Conservation (phyloP, 768 basidiomycete species). For the Hirschioporus abietinus region DNA sequence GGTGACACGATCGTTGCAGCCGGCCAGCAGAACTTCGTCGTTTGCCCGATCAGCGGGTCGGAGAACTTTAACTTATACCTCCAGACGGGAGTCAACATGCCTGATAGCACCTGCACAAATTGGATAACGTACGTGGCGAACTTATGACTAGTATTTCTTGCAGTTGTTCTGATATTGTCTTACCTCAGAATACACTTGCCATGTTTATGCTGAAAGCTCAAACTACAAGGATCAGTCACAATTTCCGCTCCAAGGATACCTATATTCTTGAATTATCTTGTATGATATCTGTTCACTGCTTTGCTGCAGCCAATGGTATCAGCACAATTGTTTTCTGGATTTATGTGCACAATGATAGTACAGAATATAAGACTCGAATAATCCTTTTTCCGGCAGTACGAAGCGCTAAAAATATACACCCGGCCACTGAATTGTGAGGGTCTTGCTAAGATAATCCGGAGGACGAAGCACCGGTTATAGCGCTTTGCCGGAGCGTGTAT, state of each 20-base stretch:
- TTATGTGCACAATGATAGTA: background rate
- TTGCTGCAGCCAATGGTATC: no score
- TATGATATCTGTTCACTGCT: no score
- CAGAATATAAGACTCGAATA: background rate
- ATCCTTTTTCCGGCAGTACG: background rate
- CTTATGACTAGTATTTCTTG: slow-evolving; percentile 28
- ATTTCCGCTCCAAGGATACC: no score
- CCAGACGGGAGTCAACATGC: slow-evolving; percentile 45
- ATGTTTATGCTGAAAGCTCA: slow-evolving; percentile 31
- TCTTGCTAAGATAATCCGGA: background rate
- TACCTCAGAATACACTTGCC: slow-evolving; percentile 39
- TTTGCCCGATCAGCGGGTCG: slow-evolving; percentile 38
- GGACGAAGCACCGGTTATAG: background rate
- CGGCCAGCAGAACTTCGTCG: slow-evolving; percentile 49
- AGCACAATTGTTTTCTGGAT: no score
- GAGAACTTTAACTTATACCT: slow-evolving; percentile 43
- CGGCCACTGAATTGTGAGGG: background rate
- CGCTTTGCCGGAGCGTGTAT: background rate
- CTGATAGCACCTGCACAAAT: slow-evolving; percentile 26
- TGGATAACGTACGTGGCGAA: slow-evolving; percentile 27
- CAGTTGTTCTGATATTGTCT: slow-evolving; percentile 20
- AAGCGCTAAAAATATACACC: background rate
- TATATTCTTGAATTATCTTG: no score
- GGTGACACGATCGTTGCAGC: slow-evolving; percentile 57
- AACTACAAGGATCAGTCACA: background rate